Conservation (phyloP, 1,284 basidiomycete genomes). For the Moesziomyces aphidis region DNA sequence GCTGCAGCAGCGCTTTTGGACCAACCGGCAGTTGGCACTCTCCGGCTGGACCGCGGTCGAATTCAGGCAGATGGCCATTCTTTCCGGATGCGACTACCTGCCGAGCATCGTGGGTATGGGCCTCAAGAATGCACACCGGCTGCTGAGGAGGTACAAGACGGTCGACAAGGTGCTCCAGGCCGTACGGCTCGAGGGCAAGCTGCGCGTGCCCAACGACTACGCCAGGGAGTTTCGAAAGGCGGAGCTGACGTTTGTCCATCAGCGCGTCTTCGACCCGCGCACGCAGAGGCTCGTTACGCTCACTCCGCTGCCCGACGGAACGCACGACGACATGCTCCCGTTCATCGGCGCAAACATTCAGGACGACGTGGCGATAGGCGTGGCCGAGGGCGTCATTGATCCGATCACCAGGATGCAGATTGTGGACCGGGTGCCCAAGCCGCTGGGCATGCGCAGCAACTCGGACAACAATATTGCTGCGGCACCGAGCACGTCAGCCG, state of each 20-base stretch:
- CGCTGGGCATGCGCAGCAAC: conserved; percentile 13
- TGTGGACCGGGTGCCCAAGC: conserved; percentile 29
- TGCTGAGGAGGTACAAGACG: conserved; percentile 86
- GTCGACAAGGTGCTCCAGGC: conserved; percentile 86
- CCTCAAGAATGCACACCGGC: conserved; percentile 85
- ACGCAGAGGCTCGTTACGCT: conserved; percentile 48
- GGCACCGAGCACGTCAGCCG: neutral
- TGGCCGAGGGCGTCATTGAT: conserved; percentile 82
- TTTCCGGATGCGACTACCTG: conserved; percentile 95
- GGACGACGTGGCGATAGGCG: conserved; percentile 69
- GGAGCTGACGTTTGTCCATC: conserved; percentile 93
- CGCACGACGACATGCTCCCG: conserved; percentile 44
- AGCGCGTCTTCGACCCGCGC: conserved; percentile 87
- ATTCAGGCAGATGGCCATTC: conserved; percentile 94
- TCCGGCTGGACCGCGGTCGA: conserved; percentile 88
- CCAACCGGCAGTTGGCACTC: conserved; percentile 80
- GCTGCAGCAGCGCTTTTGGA: conserved; percentile 80
- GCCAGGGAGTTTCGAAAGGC: conserved; percentile 76
- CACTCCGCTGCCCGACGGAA: conserved; percentile 56
- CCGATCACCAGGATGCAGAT: conserved; percentile 81
- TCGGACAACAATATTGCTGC: conserved; percentile 15
- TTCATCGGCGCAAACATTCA: conserved; percentile 60
- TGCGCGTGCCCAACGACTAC: conserved; percentile 77
- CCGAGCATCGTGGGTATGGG: conserved; percentile 69
- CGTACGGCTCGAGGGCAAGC: conserved; percentile 85